A percentile compares a stretch with the other conserved stretches of the same genome.
Conservation (phyloP, 257 asterid species). For the Solanum virginianum region DNA sequence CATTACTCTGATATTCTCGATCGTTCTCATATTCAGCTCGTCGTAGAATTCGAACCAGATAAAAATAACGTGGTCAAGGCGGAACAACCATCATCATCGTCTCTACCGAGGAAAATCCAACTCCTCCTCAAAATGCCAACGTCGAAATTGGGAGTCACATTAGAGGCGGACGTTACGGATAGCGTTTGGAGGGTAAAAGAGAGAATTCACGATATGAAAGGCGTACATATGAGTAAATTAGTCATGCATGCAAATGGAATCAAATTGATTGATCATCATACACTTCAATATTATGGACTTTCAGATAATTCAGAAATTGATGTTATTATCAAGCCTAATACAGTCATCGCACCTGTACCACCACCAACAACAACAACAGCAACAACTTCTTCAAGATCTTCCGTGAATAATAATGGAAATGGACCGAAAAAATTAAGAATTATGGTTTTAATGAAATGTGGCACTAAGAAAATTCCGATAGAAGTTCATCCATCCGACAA, state of each 20-base stretch:
- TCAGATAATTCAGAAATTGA: slow-evolving; percentile 24
- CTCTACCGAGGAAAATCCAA: slow-evolving; percentile 13
- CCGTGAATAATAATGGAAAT: not conserved
- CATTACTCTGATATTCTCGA: slow-evolving; percentile 41
- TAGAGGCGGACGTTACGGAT: slow-evolving; percentile 26
- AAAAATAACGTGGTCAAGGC: not conserved
- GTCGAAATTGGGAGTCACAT: not conserved
- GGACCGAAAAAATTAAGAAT: slow-evolving; percentile 20
- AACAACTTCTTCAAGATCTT: slow-evolving; percentile 9
- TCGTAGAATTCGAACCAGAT: not conserved
- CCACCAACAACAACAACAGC: not conserved
- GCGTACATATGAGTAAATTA: slow-evolving; percentile 7
- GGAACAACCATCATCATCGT: not conserved
- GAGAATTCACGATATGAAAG: slow-evolving; percentile 31
- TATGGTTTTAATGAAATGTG: slow-evolving; percentile 13
- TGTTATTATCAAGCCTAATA: slow-evolving; percentile 8
- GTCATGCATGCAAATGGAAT: slow-evolving; percentile 22
- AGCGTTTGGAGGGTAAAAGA: slow-evolving; percentile 34
- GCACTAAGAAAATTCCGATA: slow-evolving; percentile 25
- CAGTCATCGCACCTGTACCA: not conserved
- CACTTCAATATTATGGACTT: slow-evolving; percentile 21
- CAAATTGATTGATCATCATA: slow-evolving; percentile 29
- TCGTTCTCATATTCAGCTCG: slow-evolving; percentile 33
- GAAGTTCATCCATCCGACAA: slow-evolving; percentile 34
- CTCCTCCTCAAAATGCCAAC: slow-evolving; percentile 31